A percentile compares a stretch with the other conserved stretches of the same genome.
These are phyloP conservation scores for Neonectria hederae DNA, from an alignment of 2,329 filamentous ascomycete genomes.

Conservation along the genomic window DNA sequence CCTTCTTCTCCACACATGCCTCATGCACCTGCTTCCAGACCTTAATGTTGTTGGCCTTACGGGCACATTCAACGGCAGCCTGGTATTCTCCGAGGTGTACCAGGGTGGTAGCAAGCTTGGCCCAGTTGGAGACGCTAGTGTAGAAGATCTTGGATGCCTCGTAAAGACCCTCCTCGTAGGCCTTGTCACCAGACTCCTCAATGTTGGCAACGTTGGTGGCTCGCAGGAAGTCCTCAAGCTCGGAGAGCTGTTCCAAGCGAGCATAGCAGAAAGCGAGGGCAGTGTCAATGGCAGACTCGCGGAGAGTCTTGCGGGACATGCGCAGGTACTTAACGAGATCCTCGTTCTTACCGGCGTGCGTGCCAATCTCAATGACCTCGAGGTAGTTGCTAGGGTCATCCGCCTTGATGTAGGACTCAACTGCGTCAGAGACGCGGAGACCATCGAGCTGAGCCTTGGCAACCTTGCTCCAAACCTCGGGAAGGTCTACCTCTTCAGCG, in stretches of 20 bases:
- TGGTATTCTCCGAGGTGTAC: constrained; percentile 99
- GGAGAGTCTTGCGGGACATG: constrained; percentile 96
- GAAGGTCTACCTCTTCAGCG: constrained; percentile 91
- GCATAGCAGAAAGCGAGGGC: constrained; percentile 94
- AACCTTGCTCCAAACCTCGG: constrained; percentile 98
- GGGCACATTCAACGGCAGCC: constrained; percentile 94
- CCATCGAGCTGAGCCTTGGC: constrained; percentile 98
- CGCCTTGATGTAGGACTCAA: constrained; percentile 97
- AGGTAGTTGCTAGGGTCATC: constrained; percentile 91
- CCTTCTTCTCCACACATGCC: constrained; percentile 96
- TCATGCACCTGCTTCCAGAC: constrained; percentile 99
- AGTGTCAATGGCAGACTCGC: constrained; percentile 93
- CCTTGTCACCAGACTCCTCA: constrained; percentile 97
- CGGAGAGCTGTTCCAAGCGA: constrained; percentile 87
- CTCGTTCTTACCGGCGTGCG: constrained; percentile 95
- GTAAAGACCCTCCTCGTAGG: constrained; percentile 91
- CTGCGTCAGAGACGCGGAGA: constrained; percentile 88
- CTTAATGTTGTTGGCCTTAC: constrained; percentile 99
- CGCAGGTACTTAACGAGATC: constrained; percentile 95
- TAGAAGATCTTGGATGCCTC: constrained; percentile 99
- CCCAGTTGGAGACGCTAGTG: constrained; percentile 99
- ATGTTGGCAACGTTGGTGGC: constrained; percentile 94
- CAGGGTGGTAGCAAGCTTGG: constrained; percentile 95
- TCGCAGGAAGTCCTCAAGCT: constrained; percentile 96
- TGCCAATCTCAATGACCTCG: constrained; percentile 96